Evolutionary conservation across 2,329 filamentous ascomycete species (phyloP).

Genomic region (Colletotrichum acutatum): DNA sequence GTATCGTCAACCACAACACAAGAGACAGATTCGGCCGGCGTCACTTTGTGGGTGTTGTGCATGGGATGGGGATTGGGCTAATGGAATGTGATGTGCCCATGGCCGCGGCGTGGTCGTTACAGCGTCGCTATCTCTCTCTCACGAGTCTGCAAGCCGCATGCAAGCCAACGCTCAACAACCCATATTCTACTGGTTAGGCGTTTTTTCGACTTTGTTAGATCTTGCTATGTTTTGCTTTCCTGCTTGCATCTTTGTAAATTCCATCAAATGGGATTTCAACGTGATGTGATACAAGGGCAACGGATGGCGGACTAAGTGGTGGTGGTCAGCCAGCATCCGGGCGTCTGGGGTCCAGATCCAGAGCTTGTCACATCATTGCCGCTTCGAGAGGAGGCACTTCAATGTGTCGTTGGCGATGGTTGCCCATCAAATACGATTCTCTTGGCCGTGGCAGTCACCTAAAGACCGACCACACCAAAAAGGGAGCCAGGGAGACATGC

Average conservation of each 20-base stretch:
- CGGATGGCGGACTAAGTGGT: not conserved
- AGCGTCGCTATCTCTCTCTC: not conserved
- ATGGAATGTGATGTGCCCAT: not conserved
- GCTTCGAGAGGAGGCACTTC: not conserved
- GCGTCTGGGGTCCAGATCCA: not conserved
- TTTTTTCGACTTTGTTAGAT: constrained; percentile 1
- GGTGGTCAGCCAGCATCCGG: constrained; percentile 17
- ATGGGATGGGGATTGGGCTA: not conserved
- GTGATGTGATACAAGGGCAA: constrained; percentile 14
- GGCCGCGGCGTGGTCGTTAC: not conserved
- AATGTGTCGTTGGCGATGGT: constrained; percentile 3
- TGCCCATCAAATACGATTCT: not conserved
- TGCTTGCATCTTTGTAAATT: not conserved
- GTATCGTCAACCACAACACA: not conserved
- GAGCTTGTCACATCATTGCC: constrained; percentile 5
- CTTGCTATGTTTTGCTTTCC: not conserved
- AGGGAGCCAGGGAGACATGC: not conserved
- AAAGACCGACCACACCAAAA: not conserved
- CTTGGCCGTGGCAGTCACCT: not conserved
- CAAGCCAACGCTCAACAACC: not conserved
- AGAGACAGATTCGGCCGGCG: not conserved
- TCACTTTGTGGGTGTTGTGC: not conserved
- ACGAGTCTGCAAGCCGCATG: not conserved
- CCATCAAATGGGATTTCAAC: not conserved
- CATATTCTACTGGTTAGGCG: not conserved